Evolutionary conservation across 2,329 filamentous ascomycete genomes (phyloP).

Genomic region (Neonectria punicea): DNA sequence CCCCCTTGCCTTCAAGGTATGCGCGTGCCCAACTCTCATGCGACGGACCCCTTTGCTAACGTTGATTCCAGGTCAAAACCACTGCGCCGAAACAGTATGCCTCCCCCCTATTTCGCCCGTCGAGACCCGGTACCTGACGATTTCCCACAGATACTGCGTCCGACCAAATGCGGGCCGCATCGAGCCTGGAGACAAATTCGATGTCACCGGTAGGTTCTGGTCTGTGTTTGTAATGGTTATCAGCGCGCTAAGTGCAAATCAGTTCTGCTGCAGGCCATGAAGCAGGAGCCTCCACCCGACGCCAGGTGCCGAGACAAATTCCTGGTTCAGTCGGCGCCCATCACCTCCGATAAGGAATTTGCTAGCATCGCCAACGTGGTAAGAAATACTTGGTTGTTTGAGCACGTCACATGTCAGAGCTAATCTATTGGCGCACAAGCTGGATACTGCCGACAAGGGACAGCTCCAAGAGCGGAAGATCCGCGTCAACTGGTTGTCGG

Average conservation of each 20-base stretch:
- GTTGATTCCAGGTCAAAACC: conserved; percentile 85
- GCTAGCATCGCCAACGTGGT: conserved; percentile 84
- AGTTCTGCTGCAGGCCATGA: conserved; percentile 99
- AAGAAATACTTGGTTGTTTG: conserved; percentile 49
- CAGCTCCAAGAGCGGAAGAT: conserved; percentile 95
- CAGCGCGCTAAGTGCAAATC: conserved; percentile 27
- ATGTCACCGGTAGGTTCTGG: conserved; percentile 81
- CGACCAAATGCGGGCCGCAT: conserved; percentile 97
- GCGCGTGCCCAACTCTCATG: conserved; percentile 30
- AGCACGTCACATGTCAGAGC: not conserved
- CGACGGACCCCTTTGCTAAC: conserved; percentile 27
- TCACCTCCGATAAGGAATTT: conserved; percentile 86
- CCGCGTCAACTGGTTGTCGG: conserved; percentile 83
- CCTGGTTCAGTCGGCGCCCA: conserved; percentile 89
- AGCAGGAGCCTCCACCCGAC: conserved; percentile 87
- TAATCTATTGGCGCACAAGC: conserved; percentile 60
- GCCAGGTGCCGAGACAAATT: conserved; percentile 98
- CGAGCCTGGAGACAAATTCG: conserved; percentile 87
- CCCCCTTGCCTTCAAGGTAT: conserved; percentile 77
- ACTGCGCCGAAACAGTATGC: conserved; percentile 96
- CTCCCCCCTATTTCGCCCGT: conserved; percentile 29
- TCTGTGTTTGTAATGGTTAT: not conserved
- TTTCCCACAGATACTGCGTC: conserved; percentile 85
- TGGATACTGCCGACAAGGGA: conserved; percentile 81
- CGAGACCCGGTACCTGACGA: conserved; percentile 31